phyloP scores from a whole-genome alignment of 2,329 filamentous ascomycete genomes.

The Tympanopsis confertula region DNA sequence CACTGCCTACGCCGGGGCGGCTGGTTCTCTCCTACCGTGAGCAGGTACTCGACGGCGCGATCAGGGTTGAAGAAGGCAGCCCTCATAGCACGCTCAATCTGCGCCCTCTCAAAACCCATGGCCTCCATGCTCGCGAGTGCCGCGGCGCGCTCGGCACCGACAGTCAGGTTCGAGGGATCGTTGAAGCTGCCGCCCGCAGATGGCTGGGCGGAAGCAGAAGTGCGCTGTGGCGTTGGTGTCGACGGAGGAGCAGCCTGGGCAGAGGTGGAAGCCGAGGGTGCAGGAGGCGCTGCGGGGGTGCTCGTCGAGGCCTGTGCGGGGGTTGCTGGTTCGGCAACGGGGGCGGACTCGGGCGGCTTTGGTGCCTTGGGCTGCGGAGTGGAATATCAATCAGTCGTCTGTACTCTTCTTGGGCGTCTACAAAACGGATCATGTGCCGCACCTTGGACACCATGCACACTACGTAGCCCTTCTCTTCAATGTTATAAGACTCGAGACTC shows the following conservation, averaged over 20 bases:
- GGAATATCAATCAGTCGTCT: conserved; percentile 3
- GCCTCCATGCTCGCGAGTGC: conserved; percentile 88
- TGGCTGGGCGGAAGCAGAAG: conserved; percentile 28
- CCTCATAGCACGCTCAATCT: conserved; percentile 89
- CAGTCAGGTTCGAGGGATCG: conserved; percentile 71
- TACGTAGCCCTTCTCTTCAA: conserved; percentile 98
- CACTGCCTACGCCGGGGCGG: not conserved
- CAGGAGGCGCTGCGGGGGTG: conserved; percentile 34
- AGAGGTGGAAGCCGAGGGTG: conserved; percentile 31
- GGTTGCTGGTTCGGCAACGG: conserved; percentile 56
- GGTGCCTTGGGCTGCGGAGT: conserved; percentile 58
- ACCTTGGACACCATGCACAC: conserved; percentile 98
- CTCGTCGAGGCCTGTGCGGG: conserved; percentile 38
- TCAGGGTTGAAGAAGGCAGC: conserved; percentile 96
- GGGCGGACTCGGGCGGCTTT: conserved; percentile 34
- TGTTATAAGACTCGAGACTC: conserved; percentile 91
- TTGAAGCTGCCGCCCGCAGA: conserved; percentile 41
- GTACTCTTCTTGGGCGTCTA: conserved; percentile 9
- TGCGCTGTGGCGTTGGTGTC: conserved; percentile 41
- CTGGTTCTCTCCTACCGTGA: conserved; percentile 54
- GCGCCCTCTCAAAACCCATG: conserved; percentile 84
- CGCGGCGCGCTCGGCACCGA: conserved; percentile 71
- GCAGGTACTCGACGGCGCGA: conserved; percentile 88
- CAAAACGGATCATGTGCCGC: conserved; percentile 12
- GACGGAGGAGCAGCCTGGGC: no score